These are phyloP conservation scores for Suhomyces maxii DNA, from an alignment of 1,139 yeast species.

Conservation along the genomic window DNA sequence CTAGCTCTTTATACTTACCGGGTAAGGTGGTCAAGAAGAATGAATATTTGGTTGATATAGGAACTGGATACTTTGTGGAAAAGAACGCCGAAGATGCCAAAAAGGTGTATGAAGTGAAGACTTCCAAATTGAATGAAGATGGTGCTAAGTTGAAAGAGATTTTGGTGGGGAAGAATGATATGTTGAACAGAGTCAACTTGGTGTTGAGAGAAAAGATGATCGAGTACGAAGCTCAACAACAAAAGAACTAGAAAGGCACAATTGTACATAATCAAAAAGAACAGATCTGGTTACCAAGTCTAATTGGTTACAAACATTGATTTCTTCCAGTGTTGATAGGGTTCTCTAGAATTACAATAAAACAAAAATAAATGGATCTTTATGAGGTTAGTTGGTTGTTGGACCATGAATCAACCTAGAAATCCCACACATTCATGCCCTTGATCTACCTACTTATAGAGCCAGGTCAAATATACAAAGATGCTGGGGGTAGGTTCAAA, in stretches of 20 bases:
- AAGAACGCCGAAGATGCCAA: conserved; percentile 69
- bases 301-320: too few species aligned
- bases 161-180: conserved; percentile 62
- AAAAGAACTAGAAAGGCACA: conserved; percentile 2
- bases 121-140: conserved; percentile 71
- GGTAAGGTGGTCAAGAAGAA: conserved; percentile 67
- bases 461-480: too few species aligned
- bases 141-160: conserved; percentile 72
- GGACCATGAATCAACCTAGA: too few species aligned
- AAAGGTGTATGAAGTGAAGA: conserved; percentile 71
- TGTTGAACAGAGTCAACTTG: conserved; percentile 52
- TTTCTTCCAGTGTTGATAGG: background rate
- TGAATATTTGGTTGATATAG: conserved; percentile 86
- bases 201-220: conserved; percentile 49
- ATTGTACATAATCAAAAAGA: too few species aligned
- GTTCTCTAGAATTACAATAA: too few species aligned
- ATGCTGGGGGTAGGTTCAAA: too few species aligned
- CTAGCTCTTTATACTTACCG: conserved; percentile 86
- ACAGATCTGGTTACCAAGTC: too few species aligned
- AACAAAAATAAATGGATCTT: too few species aligned
- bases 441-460: too few species aligned
- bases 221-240: conserved; percentile 41
- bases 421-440: too few species aligned
- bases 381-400: too few species aligned
- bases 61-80: conserved; percentile 93